phyloP scores from a whole-genome alignment of 345 rosid species.

The Iberis pinnata region DNA sequence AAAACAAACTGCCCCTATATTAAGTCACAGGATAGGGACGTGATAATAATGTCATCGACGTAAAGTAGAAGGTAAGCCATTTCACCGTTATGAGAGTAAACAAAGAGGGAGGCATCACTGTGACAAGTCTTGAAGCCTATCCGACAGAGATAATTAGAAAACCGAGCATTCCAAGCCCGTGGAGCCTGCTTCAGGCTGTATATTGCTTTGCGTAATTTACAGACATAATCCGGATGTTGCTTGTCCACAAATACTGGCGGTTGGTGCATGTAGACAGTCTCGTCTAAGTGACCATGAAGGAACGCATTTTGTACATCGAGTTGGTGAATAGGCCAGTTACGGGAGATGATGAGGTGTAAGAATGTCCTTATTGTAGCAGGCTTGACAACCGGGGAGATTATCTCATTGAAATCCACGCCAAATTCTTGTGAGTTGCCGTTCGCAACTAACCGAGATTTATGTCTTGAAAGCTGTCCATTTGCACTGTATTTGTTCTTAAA shows the following conservation, averaged over 20 bases:
- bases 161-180: neutral
- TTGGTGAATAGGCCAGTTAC: neutral
- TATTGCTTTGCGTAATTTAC: neutral
- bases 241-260: neutral
- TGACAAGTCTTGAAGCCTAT: no score
- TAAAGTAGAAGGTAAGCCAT: no score
- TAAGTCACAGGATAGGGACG: no score
- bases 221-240: neutral
- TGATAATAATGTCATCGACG: no score
- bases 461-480: neutral
- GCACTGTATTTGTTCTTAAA: neutral
- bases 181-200: neutral
- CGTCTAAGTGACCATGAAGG: neutral
- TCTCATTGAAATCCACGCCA: neutral
- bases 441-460: neutral
- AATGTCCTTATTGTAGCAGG: neutral
- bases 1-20: no score
- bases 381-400: neutral
- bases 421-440: neutral
- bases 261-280: neutral
- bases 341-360: no score
- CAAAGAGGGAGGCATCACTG: no score
- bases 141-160: no score
- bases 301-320: neutral
- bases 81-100: no score